Evolutionary conservation across 345 rosid genomes (phyloP).

Genomic region (Camelina laxa): DNA sequence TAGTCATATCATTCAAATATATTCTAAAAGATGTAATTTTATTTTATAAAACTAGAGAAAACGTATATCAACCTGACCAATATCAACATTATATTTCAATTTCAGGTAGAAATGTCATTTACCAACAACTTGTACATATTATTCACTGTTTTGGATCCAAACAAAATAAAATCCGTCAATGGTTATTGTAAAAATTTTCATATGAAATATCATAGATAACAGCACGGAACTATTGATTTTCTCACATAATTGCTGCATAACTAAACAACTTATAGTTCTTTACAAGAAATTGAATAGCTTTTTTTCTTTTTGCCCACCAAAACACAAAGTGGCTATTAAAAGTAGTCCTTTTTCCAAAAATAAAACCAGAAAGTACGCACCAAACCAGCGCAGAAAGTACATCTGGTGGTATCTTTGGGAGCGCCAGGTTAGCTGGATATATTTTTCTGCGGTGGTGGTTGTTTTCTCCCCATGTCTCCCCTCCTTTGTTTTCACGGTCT

Average conservation of each 20-base stretch:
- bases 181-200: background rate
- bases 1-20: background rate
- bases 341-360: no score
- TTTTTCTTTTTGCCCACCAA: no score
- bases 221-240: background rate
- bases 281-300: no score
- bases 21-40: background rate
- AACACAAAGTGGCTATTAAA: no score
- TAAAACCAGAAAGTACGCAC: no score
- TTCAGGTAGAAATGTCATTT: background rate
- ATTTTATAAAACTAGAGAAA: background rate
- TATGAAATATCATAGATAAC: background rate
- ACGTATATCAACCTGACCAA: background rate
- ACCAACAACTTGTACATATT: background rate
- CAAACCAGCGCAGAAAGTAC: no score
- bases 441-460: no score
- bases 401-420: no score
- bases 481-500: no score
- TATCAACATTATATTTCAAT: background rate
- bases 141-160: background rate
- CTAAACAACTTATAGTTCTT: no score
- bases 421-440: no score
- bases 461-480: no score
- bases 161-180: background rate
- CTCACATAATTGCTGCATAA: background rate